phyloP scores from a whole-genome alignment of 768 basidiomycete species.

The Pulveroboletus sp. region DNA sequence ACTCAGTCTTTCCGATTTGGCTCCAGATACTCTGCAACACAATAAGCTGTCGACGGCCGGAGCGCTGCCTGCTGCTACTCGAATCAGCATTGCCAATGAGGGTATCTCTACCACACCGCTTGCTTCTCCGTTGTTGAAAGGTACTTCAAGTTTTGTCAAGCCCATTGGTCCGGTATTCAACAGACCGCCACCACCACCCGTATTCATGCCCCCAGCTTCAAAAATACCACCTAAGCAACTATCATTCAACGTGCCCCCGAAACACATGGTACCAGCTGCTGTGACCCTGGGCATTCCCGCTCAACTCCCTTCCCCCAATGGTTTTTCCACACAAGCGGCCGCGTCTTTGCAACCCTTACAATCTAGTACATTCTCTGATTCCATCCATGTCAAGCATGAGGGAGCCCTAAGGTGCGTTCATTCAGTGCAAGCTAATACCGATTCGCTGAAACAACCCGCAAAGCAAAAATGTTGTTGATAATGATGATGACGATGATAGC shows the following conservation, averaged over 20 bases:
- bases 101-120: constrained; percentile 56
- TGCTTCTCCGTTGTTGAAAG: constrained; percentile 45
- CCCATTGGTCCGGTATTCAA: constrained; percentile 55
- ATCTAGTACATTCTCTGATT: constrained; percentile 49
- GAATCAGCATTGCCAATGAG: constrained; percentile 19
- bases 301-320: constrained; percentile 28
- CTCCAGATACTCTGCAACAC: constrained; percentile 33
- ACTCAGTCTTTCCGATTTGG: constrained; percentile 62
- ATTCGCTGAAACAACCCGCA: constrained; percentile 30
- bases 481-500: constrained; percentile 56
- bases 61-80: constrained; percentile 3
- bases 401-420: constrained; percentile 49
- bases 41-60: constrained; percentile 14
- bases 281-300: constrained; percentile 44
- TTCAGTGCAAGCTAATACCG: constrained; percentile 40
- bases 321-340: constrained; percentile 32
- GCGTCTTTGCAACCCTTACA: constrained; percentile 55
- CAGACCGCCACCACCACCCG: constrained; percentile 39
- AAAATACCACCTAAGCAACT: too few relatives aligned
- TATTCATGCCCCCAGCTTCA: constrained; percentile 25
- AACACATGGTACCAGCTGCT: constrained; percentile 42
- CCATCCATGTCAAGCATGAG: constrained; percentile 46
- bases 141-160: constrained; percentile 25
- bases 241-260: constrained; percentile 34
- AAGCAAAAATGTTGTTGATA: not conserved